These are phyloP conservation scores for Starmerella vitae DNA, from an alignment of 805 yeast genomes.

Conservation along the genomic window DNA sequence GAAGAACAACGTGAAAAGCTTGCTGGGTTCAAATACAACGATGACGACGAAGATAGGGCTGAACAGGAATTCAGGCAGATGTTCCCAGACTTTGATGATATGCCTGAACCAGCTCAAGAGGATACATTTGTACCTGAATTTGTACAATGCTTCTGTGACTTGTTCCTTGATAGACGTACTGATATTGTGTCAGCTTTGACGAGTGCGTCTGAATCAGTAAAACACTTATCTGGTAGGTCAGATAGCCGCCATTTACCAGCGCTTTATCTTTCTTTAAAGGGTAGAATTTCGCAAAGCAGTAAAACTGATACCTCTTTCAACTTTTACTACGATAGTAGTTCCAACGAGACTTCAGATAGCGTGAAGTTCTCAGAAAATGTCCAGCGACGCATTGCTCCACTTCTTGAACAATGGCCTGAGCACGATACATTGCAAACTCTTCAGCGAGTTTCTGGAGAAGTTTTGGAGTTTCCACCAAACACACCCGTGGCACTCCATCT, in stretches of 20 bases:
- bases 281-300: neutral
- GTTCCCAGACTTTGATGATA: slow-evolving; percentile 59
- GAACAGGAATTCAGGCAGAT: slow-evolving; percentile 68
- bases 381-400: slow-evolving; percentile 33
- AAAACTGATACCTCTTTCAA: slow-evolving; percentile 25
- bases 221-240: slow-evolving; percentile 1
- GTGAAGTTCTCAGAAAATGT: slow-evolving; percentile 36
- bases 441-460: slow-evolving; percentile 49
- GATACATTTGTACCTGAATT: slow-evolving; percentile 23
- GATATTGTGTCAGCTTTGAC: neutral
- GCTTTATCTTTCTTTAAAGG: slow-evolving; percentile 10
- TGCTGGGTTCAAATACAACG: slow-evolving; percentile 52
- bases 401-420: slow-evolving; percentile 77
- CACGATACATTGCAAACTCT: slow-evolving; percentile 76
- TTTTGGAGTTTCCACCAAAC: slow-evolving; percentile 43
- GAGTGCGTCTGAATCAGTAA: slow-evolving; percentile 2
- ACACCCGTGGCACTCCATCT: slow-evolving; percentile 68
- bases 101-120: neutral
- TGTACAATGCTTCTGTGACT: slow-evolving; percentile 26
- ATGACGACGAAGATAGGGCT: slow-evolving; percentile 42
- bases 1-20: slow-evolving; percentile 47
- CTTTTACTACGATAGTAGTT: slow-evolving; percentile 54
- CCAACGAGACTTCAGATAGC: slow-evolving; percentile 49
- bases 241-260: slow-evolving; percentile 10
- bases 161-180: neutral